Percentiles rank a stretch among this genome's conserved stretches.
Conservation (phyloP, 495 filamentous ascomycete species). For the Podospora pseudoanserina region DNA sequence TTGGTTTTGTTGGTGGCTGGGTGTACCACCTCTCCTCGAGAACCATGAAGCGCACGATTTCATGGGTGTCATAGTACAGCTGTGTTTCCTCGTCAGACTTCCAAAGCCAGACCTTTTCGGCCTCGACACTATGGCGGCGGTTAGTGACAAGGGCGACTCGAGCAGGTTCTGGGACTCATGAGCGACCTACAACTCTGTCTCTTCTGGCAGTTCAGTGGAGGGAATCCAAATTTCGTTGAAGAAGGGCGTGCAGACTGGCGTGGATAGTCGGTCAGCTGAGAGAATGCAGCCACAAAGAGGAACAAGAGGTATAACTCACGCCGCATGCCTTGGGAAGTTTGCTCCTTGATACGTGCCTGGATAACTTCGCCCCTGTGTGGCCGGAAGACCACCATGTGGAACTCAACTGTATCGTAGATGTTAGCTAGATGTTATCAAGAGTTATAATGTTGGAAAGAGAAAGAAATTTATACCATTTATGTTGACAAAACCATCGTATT, state of each 20-base stretch:
- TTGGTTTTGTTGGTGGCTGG: slow-evolving; percentile 68
- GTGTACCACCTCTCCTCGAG: slow-evolving; percentile 85
- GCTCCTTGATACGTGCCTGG: slow-evolving; percentile 69
- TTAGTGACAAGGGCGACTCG: slow-evolving; percentile 1
- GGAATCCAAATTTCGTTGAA: slow-evolving; percentile 88
- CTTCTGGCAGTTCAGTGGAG: slow-evolving; percentile 62
- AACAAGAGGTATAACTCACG: slow-evolving; percentile 45
- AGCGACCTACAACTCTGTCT: slow-evolving; percentile 64
- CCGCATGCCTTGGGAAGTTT: slow-evolving; percentile 69
- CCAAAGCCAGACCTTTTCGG: slow-evolving; percentile 80
- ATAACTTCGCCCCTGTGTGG: slow-evolving; percentile 92
- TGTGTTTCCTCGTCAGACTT: slow-evolving; percentile 58
- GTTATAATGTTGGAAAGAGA: neutral
- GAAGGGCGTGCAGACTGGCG: slow-evolving; percentile 74
- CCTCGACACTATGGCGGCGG: slow-evolving; percentile 50
- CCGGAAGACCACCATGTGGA: slow-evolving; percentile 87
- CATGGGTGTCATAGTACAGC: slow-evolving; percentile 83
- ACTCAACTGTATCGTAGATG: slow-evolving; percentile 62
- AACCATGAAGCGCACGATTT: slow-evolving; percentile 80
- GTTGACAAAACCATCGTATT: slow-evolving; percentile 83
- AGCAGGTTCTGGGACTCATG: neutral
- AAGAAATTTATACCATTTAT: slow-evolving; percentile 66
- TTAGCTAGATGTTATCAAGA: neutral
- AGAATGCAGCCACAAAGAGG: neutral
- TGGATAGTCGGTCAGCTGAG: slow-evolving; percentile 3